These are phyloP conservation scores for Salix udensis DNA, from an alignment of 345 rosid genomes.

Conservation along the genomic window DNA sequence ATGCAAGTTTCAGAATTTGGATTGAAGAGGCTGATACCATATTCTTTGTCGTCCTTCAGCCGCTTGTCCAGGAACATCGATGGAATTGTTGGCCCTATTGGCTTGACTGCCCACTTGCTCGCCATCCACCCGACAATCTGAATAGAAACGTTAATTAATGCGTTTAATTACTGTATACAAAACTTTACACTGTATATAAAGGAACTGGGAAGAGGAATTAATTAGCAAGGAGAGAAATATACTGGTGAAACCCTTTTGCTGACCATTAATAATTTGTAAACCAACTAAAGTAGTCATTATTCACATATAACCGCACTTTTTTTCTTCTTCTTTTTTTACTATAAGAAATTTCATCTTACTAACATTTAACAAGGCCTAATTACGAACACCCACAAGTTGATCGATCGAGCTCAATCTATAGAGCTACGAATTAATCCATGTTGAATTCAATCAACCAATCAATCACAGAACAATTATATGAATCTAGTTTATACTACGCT, in stretches of 20 bases:
- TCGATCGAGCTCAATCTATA: no score
- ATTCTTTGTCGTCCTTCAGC: conserved; percentile 25
- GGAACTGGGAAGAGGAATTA: neutral
- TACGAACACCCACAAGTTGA: no score
- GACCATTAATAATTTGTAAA: neutral
- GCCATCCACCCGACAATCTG: conserved; percentile 31
- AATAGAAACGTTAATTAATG: neutral
- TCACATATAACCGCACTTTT: no score
- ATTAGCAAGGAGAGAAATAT: neutral
- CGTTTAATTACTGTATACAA: neutral
- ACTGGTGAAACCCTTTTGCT: neutral
- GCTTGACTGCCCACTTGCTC: conserved; percentile 13
- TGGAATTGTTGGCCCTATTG: conserved; percentile 34
- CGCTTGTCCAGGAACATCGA: conserved; percentile 34
- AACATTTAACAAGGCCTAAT: no score
- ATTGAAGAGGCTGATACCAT: conserved; percentile 34
- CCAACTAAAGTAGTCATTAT: no score
- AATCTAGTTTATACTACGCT: neutral
- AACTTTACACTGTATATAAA: neutral
- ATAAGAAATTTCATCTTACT: no score
- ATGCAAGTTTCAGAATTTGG: conserved; percentile 30
- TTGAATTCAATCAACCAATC: neutral
- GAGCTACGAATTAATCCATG: no score
- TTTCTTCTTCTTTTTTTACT: no score
- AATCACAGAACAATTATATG: no score